Percentiles rank a stretch among this genome's conserved stretches.
phyloP scores from a whole-genome alignment of 2,329 filamentous ascomycete genomes.

The Gaeumannomyces tritici region DNA sequence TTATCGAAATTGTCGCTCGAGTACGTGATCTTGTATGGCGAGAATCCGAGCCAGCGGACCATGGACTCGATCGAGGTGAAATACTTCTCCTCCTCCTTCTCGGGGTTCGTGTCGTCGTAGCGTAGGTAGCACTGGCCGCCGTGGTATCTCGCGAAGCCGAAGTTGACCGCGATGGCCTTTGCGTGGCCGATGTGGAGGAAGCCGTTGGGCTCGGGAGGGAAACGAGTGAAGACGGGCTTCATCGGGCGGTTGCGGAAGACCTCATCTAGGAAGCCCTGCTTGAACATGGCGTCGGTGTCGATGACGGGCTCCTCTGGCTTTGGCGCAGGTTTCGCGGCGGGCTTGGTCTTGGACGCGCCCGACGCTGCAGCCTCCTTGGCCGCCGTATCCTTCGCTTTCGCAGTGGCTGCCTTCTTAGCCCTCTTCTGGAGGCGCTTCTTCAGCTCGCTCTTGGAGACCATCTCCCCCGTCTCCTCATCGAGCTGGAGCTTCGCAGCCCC shows the following conservation, averaged over 20 bases:
- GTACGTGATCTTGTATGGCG: constrained; percentile 70
- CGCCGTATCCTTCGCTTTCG: constrained; percentile 35
- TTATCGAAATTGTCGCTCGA: constrained; percentile 84
- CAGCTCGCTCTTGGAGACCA: constrained; percentile 54
- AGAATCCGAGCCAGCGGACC: constrained; percentile 74
- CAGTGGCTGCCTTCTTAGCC: constrained; percentile 44
- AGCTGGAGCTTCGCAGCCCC: constrained; percentile 48
- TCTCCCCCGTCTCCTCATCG: constrained; percentile 55
- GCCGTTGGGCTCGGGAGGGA: constrained; percentile 84
- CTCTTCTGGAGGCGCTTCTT: constrained; percentile 52
- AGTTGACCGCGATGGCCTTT: constrained; percentile 94
- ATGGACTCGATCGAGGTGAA: constrained; percentile 85
- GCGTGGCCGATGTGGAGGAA: constrained; percentile 90
- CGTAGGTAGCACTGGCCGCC: constrained; percentile 45
- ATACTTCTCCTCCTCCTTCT: constrained; percentile 83
- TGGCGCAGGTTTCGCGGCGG: constrained; percentile 23
- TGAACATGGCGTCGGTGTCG: constrained; percentile 64
- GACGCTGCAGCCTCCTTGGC: constrained; percentile 19
- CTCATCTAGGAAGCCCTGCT: constrained; percentile 64
- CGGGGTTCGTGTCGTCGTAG: constrained; percentile 84
- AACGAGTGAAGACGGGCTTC: constrained; percentile 57
- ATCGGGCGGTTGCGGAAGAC: constrained; percentile 61
- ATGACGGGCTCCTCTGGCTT: constrained; percentile 34
- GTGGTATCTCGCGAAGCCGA: constrained; percentile 82
- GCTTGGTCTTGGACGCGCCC: constrained; percentile 15